Conservation (phyloP, 2,329 filamentous ascomycete species). For the Dactylonectria estremocensis region DNA sequence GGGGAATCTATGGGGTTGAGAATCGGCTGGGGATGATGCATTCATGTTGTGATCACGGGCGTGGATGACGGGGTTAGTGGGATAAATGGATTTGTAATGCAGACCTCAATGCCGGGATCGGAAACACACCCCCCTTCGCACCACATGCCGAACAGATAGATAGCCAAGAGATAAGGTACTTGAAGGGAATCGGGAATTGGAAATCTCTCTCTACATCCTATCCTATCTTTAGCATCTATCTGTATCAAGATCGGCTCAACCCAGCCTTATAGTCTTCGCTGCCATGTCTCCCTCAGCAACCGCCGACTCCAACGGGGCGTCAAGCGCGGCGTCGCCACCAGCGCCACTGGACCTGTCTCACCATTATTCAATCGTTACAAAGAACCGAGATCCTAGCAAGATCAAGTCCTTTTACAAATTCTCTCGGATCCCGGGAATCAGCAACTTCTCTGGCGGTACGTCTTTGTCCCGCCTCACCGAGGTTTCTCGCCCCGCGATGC, state of each 20-base stretch:
- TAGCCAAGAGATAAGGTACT: conserved; percentile 37
- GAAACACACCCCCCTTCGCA: conserved; percentile 21
- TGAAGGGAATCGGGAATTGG: conserved; percentile 21
- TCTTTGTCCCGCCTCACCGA: conserved; percentile 28
- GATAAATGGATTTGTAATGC: conserved; percentile 47
- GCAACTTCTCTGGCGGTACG: conserved; percentile 74
- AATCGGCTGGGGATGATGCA: conserved; percentile 38
- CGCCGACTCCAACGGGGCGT: conserved; percentile 16
- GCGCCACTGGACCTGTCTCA: conserved; percentile 83
- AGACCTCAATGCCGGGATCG: conserved; percentile 39
- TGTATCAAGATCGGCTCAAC: conserved; percentile 1
- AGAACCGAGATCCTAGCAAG: conserved; percentile 73
- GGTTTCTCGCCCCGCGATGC: conserved; percentile 3
- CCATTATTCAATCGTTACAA: conserved; percentile 80
- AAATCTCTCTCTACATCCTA: conserved; percentile 3
- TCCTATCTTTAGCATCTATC: conserved; percentile 10
- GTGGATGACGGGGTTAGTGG: conserved; percentile 39
- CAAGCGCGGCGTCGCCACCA: conserved; percentile 21
- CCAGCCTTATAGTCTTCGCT: not conserved
- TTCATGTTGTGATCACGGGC: conserved; percentile 45
- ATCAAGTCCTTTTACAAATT: conserved; percentile 92
- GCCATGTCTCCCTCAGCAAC: conserved; percentile 43
- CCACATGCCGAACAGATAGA: conserved; percentile 4
- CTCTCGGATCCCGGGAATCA: conserved; percentile 76
- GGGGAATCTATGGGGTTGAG: conserved; percentile 36